phyloP scores from a whole-genome alignment of 1,284 basidiomycete species.

The Volvariella surrecta region DNA sequence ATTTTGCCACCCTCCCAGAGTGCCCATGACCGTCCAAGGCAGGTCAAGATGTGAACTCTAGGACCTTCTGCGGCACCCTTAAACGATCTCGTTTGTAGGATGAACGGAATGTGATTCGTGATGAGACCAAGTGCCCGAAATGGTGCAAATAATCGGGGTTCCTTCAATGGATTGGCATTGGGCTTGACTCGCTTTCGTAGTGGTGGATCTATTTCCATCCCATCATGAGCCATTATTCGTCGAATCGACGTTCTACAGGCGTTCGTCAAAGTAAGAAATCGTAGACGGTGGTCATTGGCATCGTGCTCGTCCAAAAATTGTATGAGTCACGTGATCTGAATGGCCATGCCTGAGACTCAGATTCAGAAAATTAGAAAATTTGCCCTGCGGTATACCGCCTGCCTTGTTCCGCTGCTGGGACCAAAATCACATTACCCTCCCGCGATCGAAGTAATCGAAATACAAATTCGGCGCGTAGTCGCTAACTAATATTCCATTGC shows the following conservation, averaged over 20 bases:
- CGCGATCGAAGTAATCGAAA: no score
- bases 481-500: no score
- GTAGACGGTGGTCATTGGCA: no score
- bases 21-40: constrained; percentile 87
- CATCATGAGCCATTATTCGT: neutral
- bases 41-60: constrained; percentile 78
- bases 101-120: constrained; percentile 88
- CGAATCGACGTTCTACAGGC: neutral
- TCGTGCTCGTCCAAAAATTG: no score
- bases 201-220: constrained; percentile 13
- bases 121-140: constrained; percentile 93
- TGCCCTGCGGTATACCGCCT: no score
- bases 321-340: no score
- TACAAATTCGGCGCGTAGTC: no score
- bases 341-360: no score
- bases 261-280: no score
- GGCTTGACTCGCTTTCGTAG: constrained; percentile 35
- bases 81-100: constrained; percentile 79
- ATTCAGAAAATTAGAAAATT: no score
- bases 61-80: constrained; percentile 85
- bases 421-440: no score
- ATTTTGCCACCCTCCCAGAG: constrained; percentile 96
- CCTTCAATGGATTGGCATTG: constrained; percentile 18
- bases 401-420: no score
- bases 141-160: constrained; percentile 77